Evolutionary conservation across 2,329 filamentous ascomycete genomes (phyloP).

Genomic region (Aspergillus latus): DNA sequence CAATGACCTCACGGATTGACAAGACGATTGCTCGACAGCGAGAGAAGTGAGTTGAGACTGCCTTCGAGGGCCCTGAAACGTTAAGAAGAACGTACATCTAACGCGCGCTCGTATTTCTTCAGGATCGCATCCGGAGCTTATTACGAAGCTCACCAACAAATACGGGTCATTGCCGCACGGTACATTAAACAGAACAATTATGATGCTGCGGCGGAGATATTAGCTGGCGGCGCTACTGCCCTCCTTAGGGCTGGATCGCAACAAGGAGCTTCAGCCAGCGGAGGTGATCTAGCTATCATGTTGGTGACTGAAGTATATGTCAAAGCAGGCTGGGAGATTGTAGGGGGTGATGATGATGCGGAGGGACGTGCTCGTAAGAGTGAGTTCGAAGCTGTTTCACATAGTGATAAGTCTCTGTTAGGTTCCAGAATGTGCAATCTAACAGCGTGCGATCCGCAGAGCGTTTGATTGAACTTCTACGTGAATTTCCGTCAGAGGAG

Average conservation of each 20-base stretch:
- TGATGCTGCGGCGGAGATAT: slow-evolving; percentile 79
- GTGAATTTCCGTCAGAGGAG: slow-evolving; percentile 78
- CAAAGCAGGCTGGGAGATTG: slow-evolving; percentile 72
- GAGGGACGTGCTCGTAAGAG: slow-evolving; percentile 65
- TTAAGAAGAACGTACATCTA: slow-evolving; percentile 11
- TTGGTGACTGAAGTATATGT: slow-evolving; percentile 88
- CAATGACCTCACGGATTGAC: slow-evolving; percentile 55
- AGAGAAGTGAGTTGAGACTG: slow-evolving; percentile 60
- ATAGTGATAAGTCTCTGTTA: background rate
- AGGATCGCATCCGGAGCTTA: slow-evolving; percentile 88
- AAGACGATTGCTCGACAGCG: slow-evolving; percentile 75
- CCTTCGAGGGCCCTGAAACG: background rate
- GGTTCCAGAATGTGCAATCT: background rate
- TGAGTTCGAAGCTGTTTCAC: slow-evolving; percentile 21
- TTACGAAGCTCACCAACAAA: slow-evolving; percentile 98
- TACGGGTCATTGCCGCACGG: slow-evolving; percentile 88
- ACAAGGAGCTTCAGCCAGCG: slow-evolving; percentile 90
- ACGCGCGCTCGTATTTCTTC: slow-evolving; percentile 18
- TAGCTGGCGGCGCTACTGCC: slow-evolving; percentile 78
- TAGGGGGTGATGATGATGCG: slow-evolving; percentile 54
- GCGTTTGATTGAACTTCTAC: slow-evolving; percentile 72
- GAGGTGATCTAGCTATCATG: slow-evolving; percentile 82
- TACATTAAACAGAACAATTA: slow-evolving; percentile 89
- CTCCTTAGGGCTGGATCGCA: slow-evolving; percentile 63
- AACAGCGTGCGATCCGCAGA: slow-evolving; percentile 34